These are phyloP conservation scores for Chaetomiaceae sp. DNA, from an alignment of 2,329 filamentous ascomycete genomes.

Conservation along the genomic window DNA sequence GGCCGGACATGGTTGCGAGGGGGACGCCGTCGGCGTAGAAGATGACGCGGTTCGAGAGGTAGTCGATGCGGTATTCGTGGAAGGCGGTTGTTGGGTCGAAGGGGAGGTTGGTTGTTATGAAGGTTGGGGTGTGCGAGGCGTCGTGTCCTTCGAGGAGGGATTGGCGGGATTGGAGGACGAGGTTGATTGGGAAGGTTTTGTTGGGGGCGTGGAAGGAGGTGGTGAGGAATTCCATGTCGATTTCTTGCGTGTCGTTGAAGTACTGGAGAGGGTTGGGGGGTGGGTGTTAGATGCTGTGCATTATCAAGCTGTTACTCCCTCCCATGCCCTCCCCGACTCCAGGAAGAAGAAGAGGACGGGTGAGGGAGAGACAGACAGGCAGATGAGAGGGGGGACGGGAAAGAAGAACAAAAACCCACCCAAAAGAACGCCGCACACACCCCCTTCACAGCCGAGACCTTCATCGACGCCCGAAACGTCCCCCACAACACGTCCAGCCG, in stretches of 20 bases:
- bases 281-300: no score
- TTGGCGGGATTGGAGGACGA: conserved; percentile 66
- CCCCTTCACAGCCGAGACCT: conserved; percentile 53
- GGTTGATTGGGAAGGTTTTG: conserved; percentile 57
- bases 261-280: conserved; percentile 47
- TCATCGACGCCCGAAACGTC: conserved; percentile 64
- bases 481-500: conserved; percentile 64
- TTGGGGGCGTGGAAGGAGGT: conserved; percentile 51
- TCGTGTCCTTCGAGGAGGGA: conserved; percentile 57
- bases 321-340: no score
- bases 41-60: conserved; percentile 54
- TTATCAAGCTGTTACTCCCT: no score
- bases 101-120: conserved; percentile 51
- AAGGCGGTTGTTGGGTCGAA: conserved; percentile 63
- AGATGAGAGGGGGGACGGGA: neutral
- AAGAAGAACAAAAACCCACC: conserved; percentile 40
- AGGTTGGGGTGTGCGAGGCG: conserved; percentile 55
- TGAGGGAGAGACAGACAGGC: no score
- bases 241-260: conserved; percentile 72
- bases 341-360: no score
- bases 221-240: conserved; percentile 76
- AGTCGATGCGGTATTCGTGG: conserved; percentile 79
- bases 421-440: conserved; percentile 80
- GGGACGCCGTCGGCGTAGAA: conserved; percentile 64
- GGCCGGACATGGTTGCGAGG: conserved; percentile 52